Base-by-base conservation (phyloP, 768 basidiomycete genomes). In the Suillus decipiens region DNA sequence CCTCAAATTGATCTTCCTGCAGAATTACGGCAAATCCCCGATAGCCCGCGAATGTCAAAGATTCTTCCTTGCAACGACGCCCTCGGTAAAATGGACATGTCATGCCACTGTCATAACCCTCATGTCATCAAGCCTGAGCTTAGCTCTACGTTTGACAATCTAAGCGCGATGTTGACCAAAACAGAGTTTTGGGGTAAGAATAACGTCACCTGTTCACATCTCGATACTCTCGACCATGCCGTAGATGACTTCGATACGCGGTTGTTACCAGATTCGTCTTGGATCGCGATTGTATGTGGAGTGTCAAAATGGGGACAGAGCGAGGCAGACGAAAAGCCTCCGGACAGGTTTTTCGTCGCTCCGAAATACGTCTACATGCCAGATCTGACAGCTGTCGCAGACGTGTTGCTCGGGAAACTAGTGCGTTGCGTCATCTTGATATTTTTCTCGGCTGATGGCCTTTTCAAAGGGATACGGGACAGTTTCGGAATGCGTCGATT, bases 231-330 rank as follows among this genome's bases (percentile, higher is more conserved):
- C 17, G 67, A 67, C 15, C 57, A 56, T 2, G 64, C 69, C 10
- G 64, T 55, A 34, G 72, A 75, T 6, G 66, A 75, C 37, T 78
- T 73, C 7, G 68, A 72, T 22, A 73, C 78, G 2, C 73, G 77
- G 24, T 74, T 93, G 41, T 77, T 93, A 2, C 91, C 92, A 1
- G 84, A 88, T 59, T 77, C 76, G 8, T 82, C 83, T 6, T 93
- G 92, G 91, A 90, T 93, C 62, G 90, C 90, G 4, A 79, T 92
- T 57, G 87, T 93, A 8, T 93, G 91, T 68, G 90, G 91, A 5
- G 84, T 89, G 37, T 81, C 88, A 24, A 86, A 86, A 64, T 82
- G 83, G 79, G 72, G 71, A 36, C 61, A 63, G 17, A 45, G 54
- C 7, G 69, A 69, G 15, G 72, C 73, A 31, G 66, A 72, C 11